phyloP scores from a whole-genome alignment of 768 basidiomycete species.

The Leccinellum albellum region DNA sequence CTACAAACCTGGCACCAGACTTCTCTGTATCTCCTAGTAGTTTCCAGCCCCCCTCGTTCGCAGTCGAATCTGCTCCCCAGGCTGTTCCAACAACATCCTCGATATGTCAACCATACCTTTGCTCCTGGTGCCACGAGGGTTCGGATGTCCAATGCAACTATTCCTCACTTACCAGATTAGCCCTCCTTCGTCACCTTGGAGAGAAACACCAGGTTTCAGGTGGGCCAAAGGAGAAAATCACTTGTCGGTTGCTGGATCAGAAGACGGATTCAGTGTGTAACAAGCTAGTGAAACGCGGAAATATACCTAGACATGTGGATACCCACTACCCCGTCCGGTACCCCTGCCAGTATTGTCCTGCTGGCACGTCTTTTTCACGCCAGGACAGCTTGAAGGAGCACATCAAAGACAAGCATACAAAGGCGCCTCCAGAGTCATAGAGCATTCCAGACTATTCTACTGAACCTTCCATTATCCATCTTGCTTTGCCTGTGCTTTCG shows the following conservation, averaged over 20 bases:
- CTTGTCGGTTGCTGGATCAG: constrained; percentile 11
- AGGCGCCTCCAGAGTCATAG: neutral
- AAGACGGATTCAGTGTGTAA: constrained; percentile 6
- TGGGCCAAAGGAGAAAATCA: neutral
- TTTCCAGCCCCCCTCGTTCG: neutral
- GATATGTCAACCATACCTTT: neutral
- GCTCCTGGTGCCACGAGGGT: constrained; percentile 12
- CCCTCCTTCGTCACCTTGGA: constrained; percentile 17
- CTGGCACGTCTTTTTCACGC: constrained; percentile 19
- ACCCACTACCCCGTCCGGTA: constrained; percentile 17
- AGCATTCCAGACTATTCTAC: neutral
- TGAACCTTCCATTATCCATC: neutral
- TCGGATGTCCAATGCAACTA: constrained; percentile 1
- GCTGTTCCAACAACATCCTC: neutral
- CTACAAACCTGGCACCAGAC: neutral
- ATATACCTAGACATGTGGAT: constrained; percentile 16
- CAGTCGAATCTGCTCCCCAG: neutral
- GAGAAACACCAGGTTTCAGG: constrained; percentile 6
- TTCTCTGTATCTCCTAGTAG: neutral
- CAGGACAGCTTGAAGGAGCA: constrained; percentile 16
- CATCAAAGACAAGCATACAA: constrained; percentile 5
- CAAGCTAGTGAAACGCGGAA: constrained; percentile 2
- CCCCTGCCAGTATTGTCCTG: constrained; percentile 11
- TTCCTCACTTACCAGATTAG: neutral
- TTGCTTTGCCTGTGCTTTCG: neutral